Conservation (phyloP, 768 basidiomycete species). For the Boletus tylopilopsis region DNA sequence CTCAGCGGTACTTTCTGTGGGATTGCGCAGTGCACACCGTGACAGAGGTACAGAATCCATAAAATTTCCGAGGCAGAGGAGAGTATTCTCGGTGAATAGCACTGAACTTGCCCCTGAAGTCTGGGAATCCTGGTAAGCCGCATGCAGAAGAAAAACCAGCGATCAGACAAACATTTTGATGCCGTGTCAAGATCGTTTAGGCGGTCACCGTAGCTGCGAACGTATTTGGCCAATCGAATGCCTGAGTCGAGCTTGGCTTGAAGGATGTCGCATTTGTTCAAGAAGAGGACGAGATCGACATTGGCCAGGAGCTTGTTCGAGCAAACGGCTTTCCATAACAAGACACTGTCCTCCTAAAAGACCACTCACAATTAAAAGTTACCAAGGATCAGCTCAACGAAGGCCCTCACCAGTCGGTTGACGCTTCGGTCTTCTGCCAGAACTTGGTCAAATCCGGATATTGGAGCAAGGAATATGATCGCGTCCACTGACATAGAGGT, state of each 20-base stretch:
- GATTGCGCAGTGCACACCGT: constrained; percentile 44
- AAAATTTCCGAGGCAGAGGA: constrained; percentile 69
- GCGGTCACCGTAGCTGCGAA: constrained; percentile 66
- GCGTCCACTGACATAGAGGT: constrained; percentile 32
- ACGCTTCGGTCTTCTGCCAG: constrained; percentile 49
- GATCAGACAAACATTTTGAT: constrained; percentile 51
- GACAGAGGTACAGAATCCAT: constrained; percentile 74
- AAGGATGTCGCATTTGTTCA: constrained; percentile 81
- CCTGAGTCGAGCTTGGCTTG: constrained; percentile 62
- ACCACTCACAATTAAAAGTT: not conserved
- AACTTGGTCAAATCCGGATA: constrained; percentile 55
- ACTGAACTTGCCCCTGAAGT: constrained; percentile 66
- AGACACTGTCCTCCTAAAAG: constrained; percentile 67
- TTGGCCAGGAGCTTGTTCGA: constrained; percentile 65
- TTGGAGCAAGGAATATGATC: constrained; percentile 58
- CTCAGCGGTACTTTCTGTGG: not conserved
- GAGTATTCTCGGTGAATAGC: constrained; percentile 77
- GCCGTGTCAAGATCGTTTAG: constrained; percentile 68
- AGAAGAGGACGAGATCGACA: constrained; percentile 74
- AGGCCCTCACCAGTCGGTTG: constrained; percentile 42
- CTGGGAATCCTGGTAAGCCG: constrained; percentile 31
- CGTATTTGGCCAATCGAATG: constrained; percentile 60
- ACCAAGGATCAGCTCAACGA: not conserved
- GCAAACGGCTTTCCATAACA: constrained; percentile 71
- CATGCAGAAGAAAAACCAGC: not conserved